Evolutionary conservation across 2,329 filamentous ascomycete genomes (phyloP), one percentile per base, ranked within the genome.

Genomic region (Penicillium thymicola): DNA sequence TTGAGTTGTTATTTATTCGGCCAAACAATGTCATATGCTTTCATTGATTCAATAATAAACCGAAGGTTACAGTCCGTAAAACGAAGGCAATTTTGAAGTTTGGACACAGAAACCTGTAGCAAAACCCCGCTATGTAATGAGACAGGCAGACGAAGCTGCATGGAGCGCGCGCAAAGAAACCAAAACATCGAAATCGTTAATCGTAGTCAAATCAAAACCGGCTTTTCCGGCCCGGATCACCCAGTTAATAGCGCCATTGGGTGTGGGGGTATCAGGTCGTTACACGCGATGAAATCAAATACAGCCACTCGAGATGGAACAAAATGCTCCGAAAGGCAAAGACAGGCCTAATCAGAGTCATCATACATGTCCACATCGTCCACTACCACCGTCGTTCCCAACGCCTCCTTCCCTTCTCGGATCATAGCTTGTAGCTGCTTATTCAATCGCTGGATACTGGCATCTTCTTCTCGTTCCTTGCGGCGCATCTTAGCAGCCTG

Each of bases 351-450:
- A 44, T 69, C 65, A 51, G 63, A 72, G 50, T 75, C 68, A 23
- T 71, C 68, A 23, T 70, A 73, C 67, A 75, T 70, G 41, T 70
- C 76, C 37, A 75, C 71, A 27, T 76, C 75, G 38, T 84, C 81
- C 42, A 91, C 81, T 68, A 89, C 86, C 48, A 90, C 79, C 40
- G 79, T 88, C 21, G 89, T 89, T 2, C 88, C 92, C 18, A 99
- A 76, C 2, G 94, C 94, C 72, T 94, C 89, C 65, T 88, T 88
- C 0, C 92, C 94, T 73, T 97, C 88, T 2, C 87, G 82, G 53
- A 99, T 95, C 89, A 99, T 91, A 34, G 87, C 89, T 68, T 89
- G 85, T 46, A 97, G 78, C 65, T 89, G 85, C 46, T 85, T 81
- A 70, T 94, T 95, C 74, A 97, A 86, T 27, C 88, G 84, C 47